A percentile compares a stretch with the other conserved stretches of the same genome.
phyloP scores from a whole-genome alignment of 1,139 yeast species.

The Taphrina populina region DNA sequence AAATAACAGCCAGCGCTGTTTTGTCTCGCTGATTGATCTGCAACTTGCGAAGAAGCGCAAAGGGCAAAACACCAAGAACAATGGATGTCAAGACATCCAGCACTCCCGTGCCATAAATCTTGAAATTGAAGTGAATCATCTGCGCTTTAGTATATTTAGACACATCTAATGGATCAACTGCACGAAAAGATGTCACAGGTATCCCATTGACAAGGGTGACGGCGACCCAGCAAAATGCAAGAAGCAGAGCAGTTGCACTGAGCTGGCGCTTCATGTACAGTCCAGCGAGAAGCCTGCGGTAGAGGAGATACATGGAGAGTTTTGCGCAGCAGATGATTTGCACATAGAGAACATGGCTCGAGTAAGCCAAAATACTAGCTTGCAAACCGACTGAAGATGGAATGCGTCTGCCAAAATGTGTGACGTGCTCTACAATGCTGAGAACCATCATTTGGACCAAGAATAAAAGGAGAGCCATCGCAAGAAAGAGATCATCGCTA shows the following conservation, averaged over 20 bases:
- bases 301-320: slow-evolving; percentile 2
- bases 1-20: slow-evolving; percentile 1
- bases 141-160: not conserved
- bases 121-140: not conserved
- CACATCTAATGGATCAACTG: not conserved
- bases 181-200: not conserved
- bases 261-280: slow-evolving; percentile 12
- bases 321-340: slow-evolving; percentile 11
- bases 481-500: slow-evolving; percentile 1
- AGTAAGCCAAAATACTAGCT: not conserved
- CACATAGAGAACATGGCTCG: not conserved
- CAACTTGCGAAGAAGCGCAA: not conserved
- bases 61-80: not conserved
- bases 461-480: not conserved
- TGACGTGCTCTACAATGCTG: not conserved
- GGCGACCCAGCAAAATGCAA: not conserved
- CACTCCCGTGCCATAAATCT: not conserved
- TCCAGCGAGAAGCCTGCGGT: slow-evolving; percentile 3
- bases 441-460: slow-evolving; percentile 2
- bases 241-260: not conserved
- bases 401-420: not conserved
- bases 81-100: slow-evolving; percentile 6
- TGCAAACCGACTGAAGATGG: not conserved
- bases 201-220: not conserved
- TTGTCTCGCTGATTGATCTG: not conserved